phyloP scores from a whole-genome alignment of 1,284 basidiomycete species.

The Malassezia sp. region DNA sequence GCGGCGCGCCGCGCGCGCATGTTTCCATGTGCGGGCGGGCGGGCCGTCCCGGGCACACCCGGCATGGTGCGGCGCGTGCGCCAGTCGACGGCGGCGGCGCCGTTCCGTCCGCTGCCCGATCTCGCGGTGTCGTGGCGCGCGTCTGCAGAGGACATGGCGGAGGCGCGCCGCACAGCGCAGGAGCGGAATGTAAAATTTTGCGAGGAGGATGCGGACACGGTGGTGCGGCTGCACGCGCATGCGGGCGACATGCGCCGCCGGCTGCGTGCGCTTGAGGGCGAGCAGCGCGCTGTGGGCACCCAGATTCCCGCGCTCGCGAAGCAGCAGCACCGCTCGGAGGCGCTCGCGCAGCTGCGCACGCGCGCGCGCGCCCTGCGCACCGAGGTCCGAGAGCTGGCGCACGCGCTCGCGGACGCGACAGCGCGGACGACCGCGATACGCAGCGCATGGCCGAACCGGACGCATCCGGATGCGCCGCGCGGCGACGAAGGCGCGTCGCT shows the following conservation, averaged over 20 bases:
- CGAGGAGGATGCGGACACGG: constrained; percentile 5
- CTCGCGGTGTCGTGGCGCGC: constrained; percentile 8
- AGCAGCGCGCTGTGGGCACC: constrained; percentile 6
- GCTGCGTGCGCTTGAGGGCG: neutral
- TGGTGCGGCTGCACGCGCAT: neutral
- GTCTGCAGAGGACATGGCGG: constrained; percentile 1
- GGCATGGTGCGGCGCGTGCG: neutral
- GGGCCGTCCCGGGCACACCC: neutral
- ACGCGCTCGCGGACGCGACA: neutral
- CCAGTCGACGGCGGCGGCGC: neutral
- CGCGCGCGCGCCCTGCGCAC: constrained; percentile 11
- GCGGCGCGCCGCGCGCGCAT: neutral
- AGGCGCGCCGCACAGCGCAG: constrained; percentile 3
- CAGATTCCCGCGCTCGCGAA: constrained; percentile 2
- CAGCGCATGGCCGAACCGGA: constrained; percentile 15
- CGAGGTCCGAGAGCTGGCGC: neutral
- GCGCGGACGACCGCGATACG: constrained; percentile 10
- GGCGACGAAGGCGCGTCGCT: constrained; percentile 4
- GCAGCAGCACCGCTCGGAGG: neutral
- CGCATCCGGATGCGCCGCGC: constrained; percentile 5
- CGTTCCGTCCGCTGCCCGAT: constrained; percentile 11
- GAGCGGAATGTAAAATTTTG: constrained; percentile 4
- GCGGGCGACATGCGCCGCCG: neutral
- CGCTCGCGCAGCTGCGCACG: constrained; percentile 2
- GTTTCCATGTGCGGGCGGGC: neutral